phyloP scores from a whole-genome alignment of 1,284 basidiomycete species.

The Cutaneotrichosporon sp. region DNA sequence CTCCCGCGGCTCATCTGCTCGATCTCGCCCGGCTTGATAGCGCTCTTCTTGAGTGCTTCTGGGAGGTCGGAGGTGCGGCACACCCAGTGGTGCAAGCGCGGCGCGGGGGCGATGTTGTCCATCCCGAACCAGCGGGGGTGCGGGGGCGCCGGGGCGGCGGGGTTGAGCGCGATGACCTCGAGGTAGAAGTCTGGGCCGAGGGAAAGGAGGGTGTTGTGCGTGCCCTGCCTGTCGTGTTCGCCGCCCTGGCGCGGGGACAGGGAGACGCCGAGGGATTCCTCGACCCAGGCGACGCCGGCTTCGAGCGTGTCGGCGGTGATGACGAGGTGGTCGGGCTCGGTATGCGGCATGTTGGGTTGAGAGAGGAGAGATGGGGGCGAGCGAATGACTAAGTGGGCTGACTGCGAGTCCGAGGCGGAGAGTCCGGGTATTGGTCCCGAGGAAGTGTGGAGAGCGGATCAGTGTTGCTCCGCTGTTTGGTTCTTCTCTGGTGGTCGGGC shows the following conservation, averaged over 20 bases:
- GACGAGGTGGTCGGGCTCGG: slow-evolving; percentile 16
- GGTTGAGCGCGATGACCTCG: slow-evolving; percentile 16
- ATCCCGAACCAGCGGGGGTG: slow-evolving; percentile 13
- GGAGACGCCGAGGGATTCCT: slow-evolving; percentile 9
- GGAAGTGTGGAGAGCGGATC: too few species aligned
- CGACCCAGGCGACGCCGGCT: slow-evolving; percentile 12
- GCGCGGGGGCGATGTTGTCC: neutral
- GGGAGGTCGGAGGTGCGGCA: slow-evolving; percentile 8
- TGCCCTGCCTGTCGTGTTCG: slow-evolving; percentile 12
- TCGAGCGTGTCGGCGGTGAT: slow-evolving; percentile 12
- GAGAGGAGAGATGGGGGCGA: neutral
- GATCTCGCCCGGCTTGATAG: slow-evolving; percentile 10
- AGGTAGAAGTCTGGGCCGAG: slow-evolving; percentile 17
- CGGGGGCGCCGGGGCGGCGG: neutral
- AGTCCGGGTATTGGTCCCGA: too few species aligned
- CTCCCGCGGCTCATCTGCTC: slow-evolving; percentile 10
- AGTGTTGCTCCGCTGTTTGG: too few species aligned
- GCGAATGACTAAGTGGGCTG: too few species aligned
- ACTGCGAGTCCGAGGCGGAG: too few species aligned
- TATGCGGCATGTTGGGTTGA: slow-evolving; percentile 6
- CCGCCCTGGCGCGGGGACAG: slow-evolving; percentile 12
- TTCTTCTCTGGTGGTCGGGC: too few species aligned
- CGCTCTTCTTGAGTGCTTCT: neutral
- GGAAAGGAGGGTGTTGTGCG: slow-evolving; percentile 17
- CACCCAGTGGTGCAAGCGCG: slow-evolving; percentile 11